These are phyloP conservation scores for Fusarium nematophilum DNA, from an alignment of 2,329 filamentous ascomycete genomes.

Conservation along the genomic window DNA sequence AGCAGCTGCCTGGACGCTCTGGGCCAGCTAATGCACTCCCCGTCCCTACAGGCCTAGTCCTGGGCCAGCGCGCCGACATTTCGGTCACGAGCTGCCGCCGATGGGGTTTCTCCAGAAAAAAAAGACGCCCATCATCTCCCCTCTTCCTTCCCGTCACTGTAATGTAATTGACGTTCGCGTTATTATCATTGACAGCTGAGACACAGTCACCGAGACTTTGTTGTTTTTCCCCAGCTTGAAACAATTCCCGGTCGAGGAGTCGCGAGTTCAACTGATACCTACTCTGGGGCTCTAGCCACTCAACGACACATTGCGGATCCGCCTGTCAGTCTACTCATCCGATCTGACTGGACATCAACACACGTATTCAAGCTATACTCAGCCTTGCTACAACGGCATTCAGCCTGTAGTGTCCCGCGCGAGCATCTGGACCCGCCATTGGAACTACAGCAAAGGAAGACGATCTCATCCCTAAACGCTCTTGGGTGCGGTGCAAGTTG, in stretches of 20 bases:
- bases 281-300: conserved; percentile 14
- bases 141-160: conserved; percentile 29
- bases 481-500: conserved; percentile 10
- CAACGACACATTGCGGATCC: conserved; percentile 20
- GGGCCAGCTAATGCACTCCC: conserved; percentile 34
- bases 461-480: conserved; percentile 20
- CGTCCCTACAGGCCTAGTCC: conserved; percentile 33
- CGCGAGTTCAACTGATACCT: not conserved
- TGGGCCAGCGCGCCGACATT: conserved; percentile 32
- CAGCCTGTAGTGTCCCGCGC: not conserved
- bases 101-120: conserved; percentile 39
- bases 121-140: conserved; percentile 29
- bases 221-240: conserved; percentile 4
- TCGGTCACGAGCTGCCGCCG: conserved; percentile 41
- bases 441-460: conserved; percentile 21
- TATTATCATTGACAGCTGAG: conserved; percentile 13
- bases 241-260: not conserved
- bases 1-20: conserved; percentile 35
- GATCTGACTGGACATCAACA: conserved; percentile 31
- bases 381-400: conserved; percentile 7
- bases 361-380: conserved; percentile 9
- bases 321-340: conserved; percentile 34
- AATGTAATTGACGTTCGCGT: conserved; percentile 10
- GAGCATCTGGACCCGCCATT: conserved; percentile 3
- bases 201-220: conserved; percentile 7